Base-by-base conservation (phyloP, 23 red algal species). In the Agarophyton chilense region DNA sequence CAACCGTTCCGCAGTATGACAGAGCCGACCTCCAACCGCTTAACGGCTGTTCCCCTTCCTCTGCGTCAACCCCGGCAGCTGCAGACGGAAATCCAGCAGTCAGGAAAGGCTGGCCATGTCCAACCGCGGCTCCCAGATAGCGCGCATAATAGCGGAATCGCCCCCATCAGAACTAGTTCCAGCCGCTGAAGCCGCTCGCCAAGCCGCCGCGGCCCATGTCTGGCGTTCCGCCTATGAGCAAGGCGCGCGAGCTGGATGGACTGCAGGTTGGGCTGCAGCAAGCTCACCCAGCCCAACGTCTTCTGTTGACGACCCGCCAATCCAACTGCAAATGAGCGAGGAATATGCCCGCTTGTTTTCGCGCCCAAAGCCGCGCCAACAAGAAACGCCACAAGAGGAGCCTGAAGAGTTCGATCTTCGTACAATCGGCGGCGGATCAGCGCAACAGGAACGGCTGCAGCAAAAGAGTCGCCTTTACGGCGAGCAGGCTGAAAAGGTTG, bases 161-260 rank as follows among this genome's bases (percentile, higher is more conserved):
- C 68, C 68, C 5, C 68, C 68, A 21, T 26, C 68, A 74, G 33
- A 5, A 49, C 40, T 74, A 1, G 68, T 74, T 10, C 43, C 68
- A 6, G 68, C 43, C 10, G 38, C 68, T 10, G 39, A 74, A 18
- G 68, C 68, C 9, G 68, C 68, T 13, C 68, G 43, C 7, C 39
- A 74, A 39, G 68, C 68, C 1, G 68, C 68, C 12, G 38, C 68
- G 18, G 68, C 40, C 10, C 43, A 46, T 13, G 68, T 74, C 9
- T 74, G 68, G 68, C 68, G 68, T 46, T 46, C 68, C 41, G 68
- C 68, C 25, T 74, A 74, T 18, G 68, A 43, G 68, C 68, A 74
- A 74, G 68, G 68, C 40, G 68, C 68, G 24, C 33, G 68, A 74
- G 40, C 68, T 26, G 68, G 40, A 3, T 74, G 68, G 68, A 39